These are phyloP conservation scores for Hondaea fermentalgiana DNA, from an alignment of 108 stramenopile genomes.

Conservation along the genomic window DNA sequence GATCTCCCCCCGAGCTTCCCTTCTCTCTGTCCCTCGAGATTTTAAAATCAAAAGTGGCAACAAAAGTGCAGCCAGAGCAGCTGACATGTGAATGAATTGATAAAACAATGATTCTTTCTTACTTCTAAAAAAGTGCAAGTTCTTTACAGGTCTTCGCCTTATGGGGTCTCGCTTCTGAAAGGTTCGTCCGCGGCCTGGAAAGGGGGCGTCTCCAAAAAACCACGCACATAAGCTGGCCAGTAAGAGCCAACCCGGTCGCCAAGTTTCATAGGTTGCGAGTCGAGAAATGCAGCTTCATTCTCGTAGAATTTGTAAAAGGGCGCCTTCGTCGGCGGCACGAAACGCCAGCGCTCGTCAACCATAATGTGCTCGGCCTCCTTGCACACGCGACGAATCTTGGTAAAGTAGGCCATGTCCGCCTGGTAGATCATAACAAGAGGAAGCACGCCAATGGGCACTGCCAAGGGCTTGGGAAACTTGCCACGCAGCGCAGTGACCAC, in stretches of 20 bases:
- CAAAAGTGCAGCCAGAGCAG: no score
- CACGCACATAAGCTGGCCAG: background rate
- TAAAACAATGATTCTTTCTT: no score
- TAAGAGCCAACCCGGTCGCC: background rate
- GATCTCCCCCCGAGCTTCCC: no score
- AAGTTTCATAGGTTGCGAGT: background rate
- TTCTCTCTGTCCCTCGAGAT: no score
- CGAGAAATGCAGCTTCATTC: background rate
- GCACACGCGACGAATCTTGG: conserved; percentile 4
- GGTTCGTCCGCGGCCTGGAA: background rate
- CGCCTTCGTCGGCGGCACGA: background rate
- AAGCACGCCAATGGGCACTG: background rate
- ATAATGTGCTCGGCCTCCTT: conserved; percentile 8
- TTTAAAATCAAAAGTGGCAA: no score
- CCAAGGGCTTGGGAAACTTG: background rate
- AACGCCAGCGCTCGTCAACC: background rate
- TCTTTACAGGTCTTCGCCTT: no score
- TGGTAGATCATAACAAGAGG: background rate
- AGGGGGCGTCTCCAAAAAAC: background rate
- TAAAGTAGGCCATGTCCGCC: conserved; percentile 1
- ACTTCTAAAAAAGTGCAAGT: no score
- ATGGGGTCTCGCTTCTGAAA: no score
- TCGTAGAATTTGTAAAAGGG: background rate
- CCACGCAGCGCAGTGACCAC: background rate
- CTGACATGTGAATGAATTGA: no score